Evolutionary conservation across 1,284 basidiomycete species (phyloP).

Genomic region (Hypsizygus ulmarius): DNA sequence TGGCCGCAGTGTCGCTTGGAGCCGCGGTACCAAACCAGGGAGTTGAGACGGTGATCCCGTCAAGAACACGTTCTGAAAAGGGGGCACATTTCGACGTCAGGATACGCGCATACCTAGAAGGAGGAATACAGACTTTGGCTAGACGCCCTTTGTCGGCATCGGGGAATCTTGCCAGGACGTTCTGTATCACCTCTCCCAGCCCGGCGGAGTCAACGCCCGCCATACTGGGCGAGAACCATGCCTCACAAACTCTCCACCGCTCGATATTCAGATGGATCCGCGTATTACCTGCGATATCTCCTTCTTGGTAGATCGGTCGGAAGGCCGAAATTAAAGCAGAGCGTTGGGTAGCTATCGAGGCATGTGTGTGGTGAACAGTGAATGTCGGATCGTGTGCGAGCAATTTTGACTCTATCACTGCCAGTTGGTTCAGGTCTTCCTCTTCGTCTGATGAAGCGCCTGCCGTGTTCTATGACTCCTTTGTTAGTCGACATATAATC

Average conservation of each 20-base stretch:
- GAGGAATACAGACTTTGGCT: slow-evolving; percentile 41
- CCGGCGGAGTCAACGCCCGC: slow-evolving; percentile 96
- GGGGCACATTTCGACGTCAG: background rate
- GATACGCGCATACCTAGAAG: background rate
- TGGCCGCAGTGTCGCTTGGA: slow-evolving; percentile 72
- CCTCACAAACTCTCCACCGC: slow-evolving; percentile 89
- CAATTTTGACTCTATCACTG: slow-evolving; percentile 78
- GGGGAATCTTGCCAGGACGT: slow-evolving; percentile 80
- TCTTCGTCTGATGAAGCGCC: slow-evolving; percentile 96
- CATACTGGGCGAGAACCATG: slow-evolving; percentile 91
- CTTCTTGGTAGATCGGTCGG: slow-evolving; percentile 67
- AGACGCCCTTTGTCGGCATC: slow-evolving; percentile 63
- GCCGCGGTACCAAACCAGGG: slow-evolving; percentile 66
- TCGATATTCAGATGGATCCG: slow-evolving; percentile 94
- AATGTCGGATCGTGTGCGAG: slow-evolving; percentile 85
- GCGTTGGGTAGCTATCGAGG: slow-evolving; percentile 70
- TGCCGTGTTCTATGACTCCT: slow-evolving; percentile 55
- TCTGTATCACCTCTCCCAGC: slow-evolving; percentile 86
- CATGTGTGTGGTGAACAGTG: slow-evolving; percentile 79
- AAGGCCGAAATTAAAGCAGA: slow-evolving; percentile 88
- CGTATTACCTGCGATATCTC: slow-evolving; percentile 69
- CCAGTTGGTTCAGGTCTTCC: slow-evolving; percentile 78
- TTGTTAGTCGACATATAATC: background rate
- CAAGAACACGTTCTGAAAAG: slow-evolving; percentile 80
- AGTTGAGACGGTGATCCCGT: slow-evolving; percentile 83